These are phyloP conservation scores for Chlorella sp. DNA, from an alignment of 139 green algal genomes.

Conservation along the genomic window DNA sequence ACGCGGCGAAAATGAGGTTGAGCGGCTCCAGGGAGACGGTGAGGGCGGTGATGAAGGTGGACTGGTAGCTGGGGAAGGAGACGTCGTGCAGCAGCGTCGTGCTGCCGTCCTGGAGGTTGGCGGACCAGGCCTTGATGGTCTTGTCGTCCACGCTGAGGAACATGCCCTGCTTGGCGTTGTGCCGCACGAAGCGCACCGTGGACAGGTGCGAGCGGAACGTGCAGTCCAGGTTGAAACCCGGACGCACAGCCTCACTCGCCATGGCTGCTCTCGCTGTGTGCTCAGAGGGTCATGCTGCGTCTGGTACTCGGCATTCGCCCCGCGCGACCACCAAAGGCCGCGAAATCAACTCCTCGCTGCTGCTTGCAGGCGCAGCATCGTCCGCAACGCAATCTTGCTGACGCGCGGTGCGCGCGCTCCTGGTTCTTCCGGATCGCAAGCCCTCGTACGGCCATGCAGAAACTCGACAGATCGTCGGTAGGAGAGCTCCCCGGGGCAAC, in stretches of 20 bases:
- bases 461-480: too few relatives aligned
- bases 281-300: too few relatives aligned
- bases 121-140: slow-evolving; percentile 18
- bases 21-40: slow-evolving; percentile 3
- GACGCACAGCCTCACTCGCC: not conserved
- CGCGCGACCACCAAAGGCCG: too few relatives aligned
- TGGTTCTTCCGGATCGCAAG: too few relatives aligned
- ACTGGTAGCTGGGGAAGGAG: slow-evolving; percentile 21
- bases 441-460: too few relatives aligned
- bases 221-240: slow-evolving; percentile 36
- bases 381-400: too few relatives aligned
- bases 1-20: slow-evolving; percentile 25
- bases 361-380: too few relatives aligned
- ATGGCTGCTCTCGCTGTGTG: too few relatives aligned
- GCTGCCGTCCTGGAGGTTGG: slow-evolving; percentile 8
- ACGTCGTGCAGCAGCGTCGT: slow-evolving; percentile 18
- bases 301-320: too few relatives aligned
- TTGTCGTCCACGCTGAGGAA: slow-evolving; percentile 36
- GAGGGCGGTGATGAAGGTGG: slow-evolving; percentile 22
- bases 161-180: slow-evolving; percentile 10
- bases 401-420: too few relatives aligned
- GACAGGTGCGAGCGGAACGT: slow-evolving; percentile 21
- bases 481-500: too few relatives aligned
- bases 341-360: too few relatives aligned
- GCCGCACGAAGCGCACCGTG: slow-evolving; percentile 8